Conservation (phyloP, 495 filamentous ascomycete species). For the Talaromyces wortmannii region DNA sequence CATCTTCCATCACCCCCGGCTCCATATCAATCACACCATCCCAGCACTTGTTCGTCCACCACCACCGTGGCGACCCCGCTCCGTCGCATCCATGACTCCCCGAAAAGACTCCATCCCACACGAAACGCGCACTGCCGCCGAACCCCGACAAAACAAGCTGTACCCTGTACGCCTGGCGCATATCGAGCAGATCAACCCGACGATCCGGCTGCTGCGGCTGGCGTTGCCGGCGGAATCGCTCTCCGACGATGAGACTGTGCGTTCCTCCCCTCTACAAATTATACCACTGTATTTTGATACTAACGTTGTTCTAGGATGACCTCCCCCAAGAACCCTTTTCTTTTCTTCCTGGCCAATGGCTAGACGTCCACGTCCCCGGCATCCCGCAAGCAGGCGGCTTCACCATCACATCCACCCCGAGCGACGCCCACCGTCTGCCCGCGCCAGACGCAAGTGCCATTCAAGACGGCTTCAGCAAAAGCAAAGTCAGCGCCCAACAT, state of each 20-base stretch:
- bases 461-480: neutral
- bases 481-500: constrained; percentile 8
- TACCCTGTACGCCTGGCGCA: constrained; percentile 40
- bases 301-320: no score
- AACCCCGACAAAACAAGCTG: constrained; percentile 57
- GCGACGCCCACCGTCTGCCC: constrained; percentile 26
- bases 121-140: constrained; percentile 61
- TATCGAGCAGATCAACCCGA: constrained; percentile 39
- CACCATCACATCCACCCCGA: constrained; percentile 76
- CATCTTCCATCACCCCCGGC: no score
- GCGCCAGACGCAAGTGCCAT: constrained; percentile 10
- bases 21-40: no score
- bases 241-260: constrained; percentile 4
- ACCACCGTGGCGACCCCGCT: neutral
- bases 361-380: constrained; percentile 70
- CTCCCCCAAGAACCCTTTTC: constrained; percentile 20
- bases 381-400: constrained; percentile 70
- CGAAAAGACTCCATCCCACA: constrained; percentile 38
- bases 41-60: neutral
- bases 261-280: constrained; percentile 4
- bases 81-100: constrained; percentile 6
- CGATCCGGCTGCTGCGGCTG: constrained; percentile 44
- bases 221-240: constrained; percentile 15
- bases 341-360: constrained; percentile 85
- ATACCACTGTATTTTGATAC: neutral